Evolutionary conservation across 179 eudicot genomes (phyloP), one percentile per base, ranked within the genome.

Genomic region (Silene vulgaris): DNA sequence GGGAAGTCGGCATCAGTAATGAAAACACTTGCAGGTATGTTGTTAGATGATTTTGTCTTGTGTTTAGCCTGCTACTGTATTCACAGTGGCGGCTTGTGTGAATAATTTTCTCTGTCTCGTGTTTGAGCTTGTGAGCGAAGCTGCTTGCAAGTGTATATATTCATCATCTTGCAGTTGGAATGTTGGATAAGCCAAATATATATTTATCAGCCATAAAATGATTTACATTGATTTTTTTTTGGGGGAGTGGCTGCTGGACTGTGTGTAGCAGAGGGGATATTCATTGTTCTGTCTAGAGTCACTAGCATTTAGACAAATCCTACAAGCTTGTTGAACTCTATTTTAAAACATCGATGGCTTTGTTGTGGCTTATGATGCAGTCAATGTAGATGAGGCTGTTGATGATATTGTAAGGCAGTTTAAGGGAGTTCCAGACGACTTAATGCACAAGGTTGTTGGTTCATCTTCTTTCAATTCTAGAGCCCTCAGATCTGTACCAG

Each of bases 381-480:
- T 96, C 40, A 93, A 90, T 75, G 98, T 96, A 71, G 99, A 96
- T 83, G 99, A 93, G 81, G 99, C 99, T 65, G 85, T 96, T 84
- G 99, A 96, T 87, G 99, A 96, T 85, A 89, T 96, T 29, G 91
- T 93, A 67, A 93, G 97, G 71, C 99, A 96, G 82, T 87, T 93
- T 85, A 96, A 88, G 84, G 99, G 99, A 80, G 97, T 89, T 82
- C 89, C 98, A 8, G 96, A 86, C 84, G 95, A 93, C 76, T 84
- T 95, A 40, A 82, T 86, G 79, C 87, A 87, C 72, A 87, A 89
- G 84, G 96, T 86, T 76, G 87, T 79, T 62, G 89, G 91, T 75
- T 75, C 98, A 82, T 83, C 96, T 78, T 78, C 97, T 72, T 79
- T 83, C 43, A 71, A 78, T 64, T 74, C 78, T 77, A 91, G 83